phyloP scores from a whole-genome alignment of 192 early-diverging fungal species.

The Coemansia sp. region DNA sequence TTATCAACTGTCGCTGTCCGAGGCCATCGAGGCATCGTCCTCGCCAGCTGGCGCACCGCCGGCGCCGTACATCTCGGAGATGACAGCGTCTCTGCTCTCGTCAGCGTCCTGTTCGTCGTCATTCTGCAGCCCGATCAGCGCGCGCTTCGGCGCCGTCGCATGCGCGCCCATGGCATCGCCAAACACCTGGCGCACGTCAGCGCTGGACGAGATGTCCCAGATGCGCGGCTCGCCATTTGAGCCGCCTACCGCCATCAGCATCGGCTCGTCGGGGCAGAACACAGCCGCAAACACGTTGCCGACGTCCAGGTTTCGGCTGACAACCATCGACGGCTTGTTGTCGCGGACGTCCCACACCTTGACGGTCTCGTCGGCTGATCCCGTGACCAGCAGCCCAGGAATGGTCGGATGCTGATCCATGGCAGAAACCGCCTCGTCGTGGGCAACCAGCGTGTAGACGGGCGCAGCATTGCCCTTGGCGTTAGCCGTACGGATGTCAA shows the following conservation, averaged over 20 bases:
- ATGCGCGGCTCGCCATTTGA: slow-evolving; percentile 86
- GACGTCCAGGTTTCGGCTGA: slow-evolving; percentile 81
- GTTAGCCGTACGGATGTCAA: slow-evolving; percentile 67
- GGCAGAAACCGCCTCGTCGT: slow-evolving; percentile 84
- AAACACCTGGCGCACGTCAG: slow-evolving; percentile 63
- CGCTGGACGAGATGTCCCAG: slow-evolving; percentile 91
- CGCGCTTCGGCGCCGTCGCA: slow-evolving; percentile 15
- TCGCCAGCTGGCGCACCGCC: slow-evolving; percentile 23
- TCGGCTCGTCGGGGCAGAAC: slow-evolving; percentile 93
- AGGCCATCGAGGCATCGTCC: slow-evolving; percentile 37
- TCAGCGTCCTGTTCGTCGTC: slow-evolving; percentile 54
- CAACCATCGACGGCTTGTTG: slow-evolving; percentile 74
- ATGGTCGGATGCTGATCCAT: slow-evolving; percentile 81
- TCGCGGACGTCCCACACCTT: slow-evolving; percentile 90
- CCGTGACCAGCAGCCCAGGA: slow-evolving; percentile 87
- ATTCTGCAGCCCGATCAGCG: slow-evolving; percentile 45
- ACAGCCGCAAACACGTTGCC: slow-evolving; percentile 80
- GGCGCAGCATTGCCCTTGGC: slow-evolving; percentile 47
- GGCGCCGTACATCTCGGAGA: slow-evolving; percentile 43
- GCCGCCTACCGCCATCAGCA: slow-evolving; percentile 83
- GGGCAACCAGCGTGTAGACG: slow-evolving; percentile 89
- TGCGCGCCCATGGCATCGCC: slow-evolving; percentile 15
- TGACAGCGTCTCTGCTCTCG: slow-evolving; percentile 39
- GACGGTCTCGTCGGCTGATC: slow-evolving; percentile 82
- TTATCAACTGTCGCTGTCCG: slow-evolving; percentile 18